These are phyloP conservation scores for Cercospora zeae-maydis DNA, from an alignment of 2,329 filamentous ascomycete species.

Conservation along the genomic window DNA sequence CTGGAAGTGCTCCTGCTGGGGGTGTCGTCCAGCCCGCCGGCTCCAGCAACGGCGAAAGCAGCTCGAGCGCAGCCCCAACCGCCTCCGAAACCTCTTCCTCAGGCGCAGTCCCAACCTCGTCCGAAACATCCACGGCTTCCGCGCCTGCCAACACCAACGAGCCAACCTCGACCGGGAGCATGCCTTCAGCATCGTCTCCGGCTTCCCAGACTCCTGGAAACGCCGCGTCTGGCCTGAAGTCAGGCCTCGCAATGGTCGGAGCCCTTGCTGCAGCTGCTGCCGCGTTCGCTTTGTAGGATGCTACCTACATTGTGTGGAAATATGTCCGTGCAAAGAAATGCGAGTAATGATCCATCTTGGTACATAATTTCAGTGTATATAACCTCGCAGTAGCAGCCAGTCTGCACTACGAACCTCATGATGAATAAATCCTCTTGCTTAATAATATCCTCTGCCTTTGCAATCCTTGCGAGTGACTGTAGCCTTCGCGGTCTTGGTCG, in stretches of 20 bases:
- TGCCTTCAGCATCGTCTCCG: not conserved
- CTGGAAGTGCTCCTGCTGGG: not conserved
- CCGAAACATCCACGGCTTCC: not conserved
- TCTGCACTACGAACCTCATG: not conserved
- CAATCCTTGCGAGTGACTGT: not conserved
- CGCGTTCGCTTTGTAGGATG: slow-evolving; percentile 8
- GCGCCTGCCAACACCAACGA: not conserved
- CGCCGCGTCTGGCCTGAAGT: slow-evolving; percentile 1
- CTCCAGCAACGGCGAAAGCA: not conserved
- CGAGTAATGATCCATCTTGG: not conserved
- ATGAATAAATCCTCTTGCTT: not conserved
- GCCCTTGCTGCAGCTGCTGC: slow-evolving; percentile 5
- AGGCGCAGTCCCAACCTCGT: not conserved
- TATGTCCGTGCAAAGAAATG: not conserved
- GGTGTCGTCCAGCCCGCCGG: not conserved
- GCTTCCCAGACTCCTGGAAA: not conserved
- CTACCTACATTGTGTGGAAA: not conserved
- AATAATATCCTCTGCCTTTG: not conserved
- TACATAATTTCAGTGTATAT: not conserved
- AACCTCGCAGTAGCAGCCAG: not conserved
- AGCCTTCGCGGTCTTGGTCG: not conserved
- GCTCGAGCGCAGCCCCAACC: not conserved
- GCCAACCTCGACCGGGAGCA: not conserved
- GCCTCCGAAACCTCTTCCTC: not conserved
- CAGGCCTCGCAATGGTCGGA: slow-evolving; percentile 8